Evolutionary conservation across 208 protist species (phyloP), one percentile per base, ranked within the genome.

Genomic region (Angomonas ambiguus): DNA sequence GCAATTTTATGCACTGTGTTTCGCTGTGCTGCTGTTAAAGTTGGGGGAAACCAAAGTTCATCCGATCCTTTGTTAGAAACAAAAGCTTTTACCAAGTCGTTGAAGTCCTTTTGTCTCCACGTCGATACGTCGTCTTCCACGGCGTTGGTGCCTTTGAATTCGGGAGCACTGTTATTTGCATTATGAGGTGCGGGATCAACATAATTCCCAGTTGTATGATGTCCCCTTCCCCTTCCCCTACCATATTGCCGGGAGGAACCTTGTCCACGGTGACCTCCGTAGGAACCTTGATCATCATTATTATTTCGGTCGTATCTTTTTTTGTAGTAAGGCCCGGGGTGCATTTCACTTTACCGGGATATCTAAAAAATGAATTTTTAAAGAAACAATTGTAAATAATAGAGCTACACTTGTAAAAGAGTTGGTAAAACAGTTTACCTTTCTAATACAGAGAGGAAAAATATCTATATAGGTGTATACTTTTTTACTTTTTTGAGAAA

Each of bases 41-140:
- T 87, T 35, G 81, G 66, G 2, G 89, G 89, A 62, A 95, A 88
- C 0, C 73, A 67, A 42, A 92, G 67, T 71, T 92, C 80, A 33
- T 66, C 69, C 10, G 76, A 73, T 34, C 71, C 72, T 35, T 78
- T 79, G 64, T 85, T 79, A 28, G 92, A 74, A 10, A 91, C 76
- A 74, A 95, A 95, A 2, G 76, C 84, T 28, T 79, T 80, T 28
- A 95, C 75, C 13, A 95, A 72, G 20, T 73, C 83, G 62, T 83
- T 61, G 51, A 92, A 86, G 41, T 85, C 82, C 31, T 91, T 92
- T 42, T 86, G 76, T 30, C 78, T 69, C 83, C 85, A 91, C n/a
- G 77, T 78, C n/a, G 67, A 68, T 10, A 85, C 67, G 49, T 84
- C 72, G 56, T 85, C 76, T 60, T 77, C 72, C 59, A 78, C 28